phyloP scores from a whole-genome alignment of 2,329 filamentous ascomycete species.

The Colletotrichum abscissum region DNA sequence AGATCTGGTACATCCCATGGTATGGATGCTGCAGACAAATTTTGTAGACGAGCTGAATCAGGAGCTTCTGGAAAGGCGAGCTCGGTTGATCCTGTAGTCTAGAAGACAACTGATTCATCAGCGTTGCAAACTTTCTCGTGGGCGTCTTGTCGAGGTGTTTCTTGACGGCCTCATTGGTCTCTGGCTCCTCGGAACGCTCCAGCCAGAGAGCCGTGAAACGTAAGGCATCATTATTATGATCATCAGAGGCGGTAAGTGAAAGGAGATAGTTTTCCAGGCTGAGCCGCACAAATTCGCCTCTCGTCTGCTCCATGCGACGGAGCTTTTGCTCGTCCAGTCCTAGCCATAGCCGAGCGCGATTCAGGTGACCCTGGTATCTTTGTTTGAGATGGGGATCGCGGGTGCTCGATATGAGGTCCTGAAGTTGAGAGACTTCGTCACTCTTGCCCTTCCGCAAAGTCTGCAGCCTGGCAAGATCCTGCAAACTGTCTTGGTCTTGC shows the following conservation, averaged over 20 bases:
- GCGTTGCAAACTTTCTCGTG: slow-evolving; percentile 88
- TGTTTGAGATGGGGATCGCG: slow-evolving; percentile 64
- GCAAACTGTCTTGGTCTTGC: slow-evolving; percentile 84
- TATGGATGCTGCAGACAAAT: slow-evolving; percentile 96
- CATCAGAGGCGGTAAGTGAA: slow-evolving; percentile 85
- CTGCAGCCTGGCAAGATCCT: slow-evolving; percentile 85
- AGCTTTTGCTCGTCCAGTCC: slow-evolving; percentile 92
- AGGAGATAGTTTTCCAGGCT: slow-evolving; percentile 94
- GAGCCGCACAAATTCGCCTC: slow-evolving; percentile 85
- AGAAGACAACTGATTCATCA: slow-evolving; percentile 98
- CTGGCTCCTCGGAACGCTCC: slow-evolving; percentile 80
- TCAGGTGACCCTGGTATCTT: slow-evolving; percentile 69
- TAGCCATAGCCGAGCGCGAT: slow-evolving; percentile 87
- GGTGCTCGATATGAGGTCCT: slow-evolving; percentile 65
- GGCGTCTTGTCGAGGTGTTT: slow-evolving; percentile 79
- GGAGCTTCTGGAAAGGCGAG: slow-evolving; percentile 78
- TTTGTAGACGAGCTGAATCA: slow-evolving; percentile 79
- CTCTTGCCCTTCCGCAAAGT: slow-evolving; percentile 84
- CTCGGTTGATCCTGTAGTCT: slow-evolving; percentile 78
- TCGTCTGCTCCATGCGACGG: slow-evolving; percentile 78
- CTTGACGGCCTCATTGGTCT: slow-evolving; percentile 81
- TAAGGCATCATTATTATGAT: slow-evolving; percentile 88
- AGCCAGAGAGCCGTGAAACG: slow-evolving; percentile 96
- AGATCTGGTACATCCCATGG: slow-evolving; percentile 97
- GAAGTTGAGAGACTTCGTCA: slow-evolving; percentile 81